These are phyloP conservation scores for Fusarium brevicatenulatum DNA, from an alignment of 2,329 filamentous ascomycete genomes.

Conservation along the genomic window DNA sequence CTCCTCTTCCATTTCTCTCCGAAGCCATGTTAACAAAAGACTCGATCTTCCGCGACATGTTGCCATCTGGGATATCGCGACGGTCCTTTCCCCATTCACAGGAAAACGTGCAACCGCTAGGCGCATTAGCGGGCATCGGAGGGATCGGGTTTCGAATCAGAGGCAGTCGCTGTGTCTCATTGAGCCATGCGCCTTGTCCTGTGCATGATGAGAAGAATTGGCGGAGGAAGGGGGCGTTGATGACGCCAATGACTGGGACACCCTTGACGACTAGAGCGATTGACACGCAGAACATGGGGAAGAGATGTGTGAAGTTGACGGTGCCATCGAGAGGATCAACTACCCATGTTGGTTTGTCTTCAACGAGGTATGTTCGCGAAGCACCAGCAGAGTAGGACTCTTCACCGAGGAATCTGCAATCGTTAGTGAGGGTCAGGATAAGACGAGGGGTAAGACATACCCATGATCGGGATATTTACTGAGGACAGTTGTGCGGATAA, in stretches of 20 bases:
- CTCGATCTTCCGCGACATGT: constrained; percentile 76
- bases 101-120: constrained; percentile 75
- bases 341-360: constrained; percentile 74
- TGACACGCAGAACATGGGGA: constrained; percentile 84
- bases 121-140: constrained; percentile 71
- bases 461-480: constrained; percentile 72
- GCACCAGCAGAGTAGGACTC: constrained; percentile 77
- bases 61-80: constrained; percentile 71
- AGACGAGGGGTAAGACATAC: constrained; percentile 53
- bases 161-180: constrained; percentile 71
- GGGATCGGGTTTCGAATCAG: constrained; percentile 70
- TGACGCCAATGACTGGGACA: constrained; percentile 73
- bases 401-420: constrained; percentile 75
- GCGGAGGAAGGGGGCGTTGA: constrained; percentile 75
- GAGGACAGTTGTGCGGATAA: constrained; percentile 70
- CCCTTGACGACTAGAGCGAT: constrained; percentile 73
- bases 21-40: constrained; percentile 80
- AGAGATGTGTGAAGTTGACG: constrained; percentile 83
- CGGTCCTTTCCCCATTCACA: constrained; percentile 86
- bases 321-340: constrained; percentile 83
- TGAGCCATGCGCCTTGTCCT: constrained; percentile 75
- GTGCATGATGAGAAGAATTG: constrained; percentile 75
- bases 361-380: constrained; percentile 75
- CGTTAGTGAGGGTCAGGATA: constrained; percentile 2
- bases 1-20: constrained; percentile 69